Evolutionary conservation across 331 rosid genomes (phyloP).

Genomic region (Acacia pycnantha): DNA sequence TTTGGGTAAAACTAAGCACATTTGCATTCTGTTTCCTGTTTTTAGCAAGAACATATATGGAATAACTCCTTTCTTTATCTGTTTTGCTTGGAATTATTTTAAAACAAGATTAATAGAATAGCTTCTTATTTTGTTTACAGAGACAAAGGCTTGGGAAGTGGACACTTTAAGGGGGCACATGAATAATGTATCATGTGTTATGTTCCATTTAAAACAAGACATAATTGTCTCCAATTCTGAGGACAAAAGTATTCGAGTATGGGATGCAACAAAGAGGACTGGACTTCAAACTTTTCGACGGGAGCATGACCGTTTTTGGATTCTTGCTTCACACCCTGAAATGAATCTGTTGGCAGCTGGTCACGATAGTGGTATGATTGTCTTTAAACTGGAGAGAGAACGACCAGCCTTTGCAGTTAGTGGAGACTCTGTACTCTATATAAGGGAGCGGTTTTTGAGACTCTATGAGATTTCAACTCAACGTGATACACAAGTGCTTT

Average conservation of each 20-base stretch:
- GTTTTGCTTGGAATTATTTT: not conserved
- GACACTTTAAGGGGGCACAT: constrained; percentile 97
- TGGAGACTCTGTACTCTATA: constrained; percentile 74
- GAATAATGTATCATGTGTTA: constrained; percentile 97
- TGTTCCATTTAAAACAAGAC: constrained; percentile 96
- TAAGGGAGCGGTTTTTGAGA: constrained; percentile 83
- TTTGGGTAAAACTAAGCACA: not conserved
- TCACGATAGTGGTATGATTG: constrained; percentile 98
- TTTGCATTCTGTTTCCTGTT: not conserved
- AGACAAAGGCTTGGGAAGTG: constrained; percentile 99
- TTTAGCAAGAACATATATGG: not conserved
- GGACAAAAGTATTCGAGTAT: constrained; percentile 95
- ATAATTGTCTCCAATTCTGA: constrained; percentile 95
- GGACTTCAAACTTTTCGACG: constrained; percentile 96
- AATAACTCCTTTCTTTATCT: not conserved
- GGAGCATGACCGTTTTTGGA: constrained; percentile 98
- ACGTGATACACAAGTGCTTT: constrained; percentile 79
- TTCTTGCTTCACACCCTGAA: constrained; percentile 95
- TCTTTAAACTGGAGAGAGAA: constrained; percentile 94
- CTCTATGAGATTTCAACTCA: constrained; percentile 77
- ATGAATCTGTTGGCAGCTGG: constrained; percentile 98
- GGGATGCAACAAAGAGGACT: constrained; percentile 97
- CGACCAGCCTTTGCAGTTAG: constrained; percentile 91
- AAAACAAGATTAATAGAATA: constrained; percentile 29
- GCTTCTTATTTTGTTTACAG: constrained; percentile 54